Evolutionary conservation across 2,329 filamentous ascomycete species (phyloP), one percentile per base, ranked within the genome.

Genomic region (Colletotrichum sp.): DNA sequence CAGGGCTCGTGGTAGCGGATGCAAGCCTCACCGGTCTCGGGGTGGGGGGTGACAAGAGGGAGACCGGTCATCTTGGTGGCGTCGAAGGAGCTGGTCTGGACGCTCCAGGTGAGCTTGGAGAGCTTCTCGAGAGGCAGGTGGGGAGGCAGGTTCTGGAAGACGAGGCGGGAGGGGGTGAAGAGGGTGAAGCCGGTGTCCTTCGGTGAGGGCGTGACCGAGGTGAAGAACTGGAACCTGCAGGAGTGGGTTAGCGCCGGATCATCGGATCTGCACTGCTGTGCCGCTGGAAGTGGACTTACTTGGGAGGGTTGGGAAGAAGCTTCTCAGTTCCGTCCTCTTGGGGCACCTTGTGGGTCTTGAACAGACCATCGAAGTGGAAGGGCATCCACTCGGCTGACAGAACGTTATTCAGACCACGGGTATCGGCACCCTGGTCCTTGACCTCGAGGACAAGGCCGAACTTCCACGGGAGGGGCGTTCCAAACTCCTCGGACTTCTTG

Each of bases 301-400:
- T 84, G 0, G 89, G 89, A 5, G 88, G 87, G 6, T 79, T 83
- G 0, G 89, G 85, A 3, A 87, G 80, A 1, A 83, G 77, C n/a
- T 82, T 82, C n/a, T 85, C 85, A 8, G 85, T 84, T 1, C 86
- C 88, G 2, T 85, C 80, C 3, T 83, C 82, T 3, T 86, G 82
- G 0, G 72, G 80, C 24, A 84, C 79, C 68, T 87, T 87, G 12
- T 85, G 84, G 0, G 89, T 88, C 79, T 91, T 91, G 84, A 91
- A 92, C 32, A 91, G 81, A 0, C 90, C 90, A 66, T 92, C 90
- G 49, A 87, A 92, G 77, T 92, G 90, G 80, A 90, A 90, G 0
- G 90, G 90, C 89, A 91, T 90, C 76, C 87, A 87, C 74, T 91
- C 89, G 3, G 86, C 85, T 0, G 88, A 90, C 3, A 90, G 83